Percentiles rank a stretch among this genome's conserved stretches.
These are phyloP conservation scores for Wallacemonas sp. DNA, from an alignment of 208 protist species.

Conservation along the genomic window DNA sequence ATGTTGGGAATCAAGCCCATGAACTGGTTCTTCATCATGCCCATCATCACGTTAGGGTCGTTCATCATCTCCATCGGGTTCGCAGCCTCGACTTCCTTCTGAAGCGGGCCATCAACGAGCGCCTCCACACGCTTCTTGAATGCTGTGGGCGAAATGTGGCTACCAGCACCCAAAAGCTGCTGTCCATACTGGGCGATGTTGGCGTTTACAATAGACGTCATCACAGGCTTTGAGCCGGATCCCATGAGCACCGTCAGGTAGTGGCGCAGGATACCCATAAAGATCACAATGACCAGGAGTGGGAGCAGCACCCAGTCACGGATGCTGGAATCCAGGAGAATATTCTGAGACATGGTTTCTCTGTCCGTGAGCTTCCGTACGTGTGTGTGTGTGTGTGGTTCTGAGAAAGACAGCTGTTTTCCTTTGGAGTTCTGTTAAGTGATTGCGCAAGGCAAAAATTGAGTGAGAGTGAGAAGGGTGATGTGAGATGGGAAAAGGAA, in stretches of 20 bases:
- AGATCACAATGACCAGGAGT: constrained; percentile 93
- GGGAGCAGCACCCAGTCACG: constrained; percentile 96
- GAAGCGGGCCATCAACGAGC: constrained; percentile 50
- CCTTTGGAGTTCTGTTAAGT: neutral
- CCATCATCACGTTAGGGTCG: constrained; percentile 91
- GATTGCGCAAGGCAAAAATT: neutral
- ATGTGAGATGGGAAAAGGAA: no score
- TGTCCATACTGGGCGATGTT: constrained; percentile 75
- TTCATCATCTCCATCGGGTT: constrained; percentile 94
- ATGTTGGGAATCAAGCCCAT: constrained; percentile 94
- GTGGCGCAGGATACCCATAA: constrained; percentile 91
- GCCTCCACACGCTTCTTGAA: constrained; percentile 70
- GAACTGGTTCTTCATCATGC: constrained; percentile 96
- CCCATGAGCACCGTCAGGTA: constrained; percentile 77
- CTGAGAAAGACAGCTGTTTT: neutral
- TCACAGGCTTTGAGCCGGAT: constrained; percentile 40
- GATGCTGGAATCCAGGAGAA: constrained; percentile 93
- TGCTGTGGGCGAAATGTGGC: constrained; percentile 47
- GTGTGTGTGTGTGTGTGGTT: neutral
- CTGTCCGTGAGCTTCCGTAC: neutral
- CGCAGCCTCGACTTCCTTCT: constrained; percentile 60
- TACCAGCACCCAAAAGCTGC: constrained; percentile 54
- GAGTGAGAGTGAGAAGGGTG: neutral
- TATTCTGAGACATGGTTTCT: constrained; percentile 62
- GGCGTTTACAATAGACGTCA: constrained; percentile 58